Evolutionary conservation across 1,284 basidiomycete genomes (phyloP).

Genomic region (Melampsora larici-populina): DNA sequence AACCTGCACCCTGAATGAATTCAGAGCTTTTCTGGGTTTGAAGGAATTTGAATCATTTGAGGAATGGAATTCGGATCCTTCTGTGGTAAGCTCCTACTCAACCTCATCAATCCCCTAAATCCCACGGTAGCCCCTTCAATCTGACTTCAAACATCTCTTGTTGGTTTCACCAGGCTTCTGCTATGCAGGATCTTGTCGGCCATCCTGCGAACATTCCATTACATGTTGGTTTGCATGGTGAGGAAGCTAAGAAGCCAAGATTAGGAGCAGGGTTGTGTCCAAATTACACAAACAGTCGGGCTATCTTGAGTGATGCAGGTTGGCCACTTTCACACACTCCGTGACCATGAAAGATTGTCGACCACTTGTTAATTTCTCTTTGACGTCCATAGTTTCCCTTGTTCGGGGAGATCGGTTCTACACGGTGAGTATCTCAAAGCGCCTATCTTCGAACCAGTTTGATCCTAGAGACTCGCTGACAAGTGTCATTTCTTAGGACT

Average conservation of each 20-base stretch:
- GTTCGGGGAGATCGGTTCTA: conserved; percentile 42
- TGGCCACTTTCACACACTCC: background rate
- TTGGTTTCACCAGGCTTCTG: conserved; percentile 9
- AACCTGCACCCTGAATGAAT: conserved; percentile 37
- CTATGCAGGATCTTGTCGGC: conserved; percentile 40
- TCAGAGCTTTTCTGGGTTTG: conserved; percentile 30
- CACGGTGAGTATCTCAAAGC: conserved; percentile 6
- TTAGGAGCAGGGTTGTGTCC: conserved; percentile 41
- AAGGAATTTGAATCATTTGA: conserved; percentile 33
- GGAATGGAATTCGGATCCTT: conserved; percentile 40
- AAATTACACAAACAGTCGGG: conserved; percentile 32
- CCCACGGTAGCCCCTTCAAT: background rate
- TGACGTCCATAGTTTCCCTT: conserved; percentile 15
- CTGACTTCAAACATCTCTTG: background rate
- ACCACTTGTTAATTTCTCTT: background rate
- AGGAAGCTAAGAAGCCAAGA: conserved; percentile 32
- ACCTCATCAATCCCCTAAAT: background rate
- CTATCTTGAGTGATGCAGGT: conserved; percentile 43
- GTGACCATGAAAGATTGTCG: background rate
- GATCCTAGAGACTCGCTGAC: background rate
- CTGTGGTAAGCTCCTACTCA: background rate
- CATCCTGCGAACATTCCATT: conserved; percentile 42
- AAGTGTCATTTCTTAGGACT: conserved; percentile 18
- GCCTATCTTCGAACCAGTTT: background rate
- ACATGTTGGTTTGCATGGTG: conserved; percentile 39